Evolutionary conservation across 2,329 filamentous ascomycete genomes (phyloP).

Genomic region (Fusarium hostae): DNA sequence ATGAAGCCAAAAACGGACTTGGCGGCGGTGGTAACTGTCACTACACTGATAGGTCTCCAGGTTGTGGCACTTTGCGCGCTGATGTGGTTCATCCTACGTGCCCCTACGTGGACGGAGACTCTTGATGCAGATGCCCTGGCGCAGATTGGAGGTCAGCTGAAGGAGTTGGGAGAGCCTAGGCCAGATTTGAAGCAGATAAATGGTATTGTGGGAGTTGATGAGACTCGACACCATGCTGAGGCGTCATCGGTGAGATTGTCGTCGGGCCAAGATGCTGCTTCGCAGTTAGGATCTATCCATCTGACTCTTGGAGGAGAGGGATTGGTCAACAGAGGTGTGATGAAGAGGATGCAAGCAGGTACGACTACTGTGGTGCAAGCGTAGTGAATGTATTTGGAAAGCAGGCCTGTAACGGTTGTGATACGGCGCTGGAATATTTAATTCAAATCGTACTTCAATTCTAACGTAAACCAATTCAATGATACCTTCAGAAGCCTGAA

Average conservation of each 20-base stretch:
- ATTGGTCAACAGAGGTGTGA: neutral
- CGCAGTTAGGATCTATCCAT: neutral
- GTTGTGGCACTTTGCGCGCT: neutral
- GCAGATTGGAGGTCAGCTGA: slow-evolving; percentile 5
- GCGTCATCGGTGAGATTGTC: neutral
- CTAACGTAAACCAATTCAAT: no score
- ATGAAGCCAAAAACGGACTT: slow-evolving; percentile 12
- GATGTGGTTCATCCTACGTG: slow-evolving; percentile 2
- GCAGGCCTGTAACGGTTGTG: no score
- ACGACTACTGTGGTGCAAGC: rapidly evolving
- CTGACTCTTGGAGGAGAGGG: neutral
- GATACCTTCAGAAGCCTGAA: no score
- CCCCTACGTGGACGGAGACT: slow-evolving; percentile 16
- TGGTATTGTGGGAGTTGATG: slow-evolving; percentile 4
- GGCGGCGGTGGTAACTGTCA: neutral
- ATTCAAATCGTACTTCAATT: no score
- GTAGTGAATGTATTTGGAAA: neutral
- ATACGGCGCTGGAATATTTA: no score
- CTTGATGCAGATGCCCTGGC: slow-evolving; percentile 25
- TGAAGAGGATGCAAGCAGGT: neutral
- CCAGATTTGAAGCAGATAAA: neutral
- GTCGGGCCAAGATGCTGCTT: neutral
- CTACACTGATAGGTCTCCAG: slow-evolving; percentile 9
- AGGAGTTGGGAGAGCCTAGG: slow-evolving; percentile 11
- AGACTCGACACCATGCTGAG: neutral